A percentile compares a stretch with the other conserved stretches of the same genome.
These are phyloP conservation scores for Xylaria sp. DNA, from an alignment of 2,329 filamentous ascomycete species.

Conservation along the genomic window DNA sequence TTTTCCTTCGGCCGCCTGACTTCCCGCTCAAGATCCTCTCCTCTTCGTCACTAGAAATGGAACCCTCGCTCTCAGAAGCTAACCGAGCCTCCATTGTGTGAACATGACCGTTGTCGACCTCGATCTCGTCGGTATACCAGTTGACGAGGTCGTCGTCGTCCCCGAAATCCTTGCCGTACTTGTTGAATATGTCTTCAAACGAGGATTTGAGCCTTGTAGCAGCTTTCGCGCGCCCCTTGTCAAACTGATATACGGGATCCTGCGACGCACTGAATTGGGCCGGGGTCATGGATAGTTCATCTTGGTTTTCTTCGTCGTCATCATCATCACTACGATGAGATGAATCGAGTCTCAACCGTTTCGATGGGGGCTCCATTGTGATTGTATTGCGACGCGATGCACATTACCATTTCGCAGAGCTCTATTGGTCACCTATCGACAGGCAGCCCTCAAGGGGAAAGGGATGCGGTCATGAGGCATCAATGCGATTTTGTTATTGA, in stretches of 20 bases:
- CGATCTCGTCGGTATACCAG: conserved; percentile 78
- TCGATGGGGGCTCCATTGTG: conserved; percentile 67
- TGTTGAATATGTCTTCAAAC: conserved; percentile 89
- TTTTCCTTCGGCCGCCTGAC: conserved; percentile 39
- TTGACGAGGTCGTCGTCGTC: conserved; percentile 91
- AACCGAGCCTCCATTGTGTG: conserved; percentile 57
- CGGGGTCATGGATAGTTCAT: conserved; percentile 60
- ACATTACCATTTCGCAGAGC: conserved; percentile 14
- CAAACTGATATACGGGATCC: conserved; percentile 66
- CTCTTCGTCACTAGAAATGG: conserved; percentile 49
- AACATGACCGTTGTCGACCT: conserved; percentile 93
- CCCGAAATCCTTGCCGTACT: conserved; percentile 85
- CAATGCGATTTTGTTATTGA: neutral
- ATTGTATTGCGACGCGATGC: conserved; percentile 1
- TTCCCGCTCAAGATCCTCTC: conserved; percentile 49
- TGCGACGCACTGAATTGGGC: conserved; percentile 59
- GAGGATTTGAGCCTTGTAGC: conserved; percentile 80
- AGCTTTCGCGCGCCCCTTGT: conserved; percentile 71
- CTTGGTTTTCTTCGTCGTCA: conserved; percentile 55
- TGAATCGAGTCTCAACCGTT: conserved; percentile 67
- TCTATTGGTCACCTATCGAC: neutral
- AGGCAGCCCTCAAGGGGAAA: neutral
- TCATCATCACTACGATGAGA: conserved; percentile 52
- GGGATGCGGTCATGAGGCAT: neutral
- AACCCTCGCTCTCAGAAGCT: conserved; percentile 49